phyloP scores from a whole-genome alignment of 345 rosid genomes.

The Pelargonium nanum region DNA sequence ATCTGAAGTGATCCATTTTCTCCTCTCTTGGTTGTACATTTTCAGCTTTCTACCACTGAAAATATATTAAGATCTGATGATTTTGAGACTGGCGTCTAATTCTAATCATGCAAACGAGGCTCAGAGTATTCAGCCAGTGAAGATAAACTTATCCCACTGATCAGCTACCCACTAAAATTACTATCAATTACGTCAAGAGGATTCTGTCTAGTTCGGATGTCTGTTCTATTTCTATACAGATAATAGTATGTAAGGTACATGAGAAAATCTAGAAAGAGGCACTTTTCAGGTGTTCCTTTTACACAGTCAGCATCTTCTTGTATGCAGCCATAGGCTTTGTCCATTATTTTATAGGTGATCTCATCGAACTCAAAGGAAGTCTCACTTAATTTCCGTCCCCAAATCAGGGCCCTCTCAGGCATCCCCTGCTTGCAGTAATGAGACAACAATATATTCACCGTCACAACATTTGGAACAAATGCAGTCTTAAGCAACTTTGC shows the following conservation, averaged over 20 bases:
- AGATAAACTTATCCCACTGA: not conserved
- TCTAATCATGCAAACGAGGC: not conserved
- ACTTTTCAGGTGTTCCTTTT: conserved; percentile 33
- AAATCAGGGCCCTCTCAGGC: conserved; percentile 48
- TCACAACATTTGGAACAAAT: conserved; percentile 49
- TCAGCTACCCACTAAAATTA: conserved; percentile 10
- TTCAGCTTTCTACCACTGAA: no score
- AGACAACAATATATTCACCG: conserved; percentile 44
- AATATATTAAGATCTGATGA: no score
- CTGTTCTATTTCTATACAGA: conserved; percentile 29
- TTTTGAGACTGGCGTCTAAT: no score
- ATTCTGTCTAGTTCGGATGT: conserved; percentile 9
- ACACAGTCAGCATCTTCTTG: conserved; percentile 12
- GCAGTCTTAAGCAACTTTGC: conserved; percentile 73
- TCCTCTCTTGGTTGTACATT: no score
- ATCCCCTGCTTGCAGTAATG: conserved; percentile 61
- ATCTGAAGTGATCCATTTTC: no score
- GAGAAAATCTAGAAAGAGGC: conserved; percentile 52
- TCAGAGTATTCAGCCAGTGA: not conserved
- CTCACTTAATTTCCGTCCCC: conserved; percentile 58
- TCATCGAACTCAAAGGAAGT: conserved; percentile 54
- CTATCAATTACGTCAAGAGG: conserved; percentile 14
- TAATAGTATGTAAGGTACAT: conserved; percentile 57
- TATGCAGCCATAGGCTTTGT: conserved; percentile 26
- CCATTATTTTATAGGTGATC: conserved; percentile 36